Evolutionary conservation across 2,329 filamentous ascomycete species (phyloP).

Genomic region (Clarireedia sp.): DNA sequence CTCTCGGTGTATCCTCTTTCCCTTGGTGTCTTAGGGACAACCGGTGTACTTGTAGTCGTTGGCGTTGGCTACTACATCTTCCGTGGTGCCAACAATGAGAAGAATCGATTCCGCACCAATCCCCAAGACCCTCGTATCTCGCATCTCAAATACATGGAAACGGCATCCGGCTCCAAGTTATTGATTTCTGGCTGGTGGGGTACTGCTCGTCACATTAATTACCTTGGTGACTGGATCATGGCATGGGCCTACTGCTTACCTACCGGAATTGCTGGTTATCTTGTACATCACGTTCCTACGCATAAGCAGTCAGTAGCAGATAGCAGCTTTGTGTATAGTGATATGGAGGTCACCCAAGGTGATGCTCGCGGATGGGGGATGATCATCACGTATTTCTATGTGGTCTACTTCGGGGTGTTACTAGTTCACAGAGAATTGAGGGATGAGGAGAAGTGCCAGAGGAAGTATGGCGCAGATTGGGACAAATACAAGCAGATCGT

Average conservation of each 20-base stretch:
- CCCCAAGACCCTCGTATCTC: slow-evolving; percentile 70
- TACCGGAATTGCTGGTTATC: slow-evolving; percentile 76
- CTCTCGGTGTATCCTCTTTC: slow-evolving; percentile 72
- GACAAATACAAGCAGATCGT: slow-evolving; percentile 79
- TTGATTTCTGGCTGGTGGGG: slow-evolving; percentile 92
- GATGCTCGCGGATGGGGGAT: slow-evolving; percentile 76
- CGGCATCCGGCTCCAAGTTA: slow-evolving; percentile 70
- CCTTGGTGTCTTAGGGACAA: slow-evolving; percentile 62
- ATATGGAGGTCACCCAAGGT: slow-evolving; percentile 60
- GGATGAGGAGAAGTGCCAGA: slow-evolving; percentile 83
- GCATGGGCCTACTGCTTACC: slow-evolving; percentile 85
- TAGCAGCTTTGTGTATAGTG: slow-evolving; percentile 43
- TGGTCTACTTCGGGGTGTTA: slow-evolving; percentile 82
- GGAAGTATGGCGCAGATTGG: slow-evolving; percentile 93
- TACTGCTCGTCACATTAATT: slow-evolving; percentile 85
- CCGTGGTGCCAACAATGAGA: slow-evolving; percentile 87
- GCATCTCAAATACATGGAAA: slow-evolving; percentile 81
- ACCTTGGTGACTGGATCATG: slow-evolving; percentile 91
- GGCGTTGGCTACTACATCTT: slow-evolving; percentile 79
- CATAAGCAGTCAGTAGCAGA: slow-evolving; percentile 40
- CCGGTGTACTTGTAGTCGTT: slow-evolving; percentile 59
- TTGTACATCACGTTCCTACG: slow-evolving; percentile 50
- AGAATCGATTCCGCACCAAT: slow-evolving; percentile 87
- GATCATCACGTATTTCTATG: slow-evolving; percentile 88
- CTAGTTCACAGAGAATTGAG: slow-evolving; percentile 78